Evolutionary conservation across 1,139 yeast genomes (phyloP), one percentile per base, ranked within the genome.

Genomic region (Debaryomycetaceae sp.): DNA sequence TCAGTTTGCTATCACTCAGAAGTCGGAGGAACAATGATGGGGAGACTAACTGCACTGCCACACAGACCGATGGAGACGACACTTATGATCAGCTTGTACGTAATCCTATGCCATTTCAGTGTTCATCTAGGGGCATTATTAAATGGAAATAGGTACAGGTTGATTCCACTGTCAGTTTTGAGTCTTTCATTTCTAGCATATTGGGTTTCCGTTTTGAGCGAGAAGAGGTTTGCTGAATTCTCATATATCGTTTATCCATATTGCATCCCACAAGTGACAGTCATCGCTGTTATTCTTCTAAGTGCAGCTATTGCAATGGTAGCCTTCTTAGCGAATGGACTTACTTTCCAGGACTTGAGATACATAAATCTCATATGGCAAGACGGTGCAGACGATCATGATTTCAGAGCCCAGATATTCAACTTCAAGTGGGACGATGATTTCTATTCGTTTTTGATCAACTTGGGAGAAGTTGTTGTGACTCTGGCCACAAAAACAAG

Each of bases 401-500:
- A 75, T 41, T 58, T 52, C 8, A 68, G 66, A 6, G 60, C 45
- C 33, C 38, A 60, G 69, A 42, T 65, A 63, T 53, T 58, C 60
- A 47, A 63, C 46, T 44, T 65, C 6, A 53, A 65, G 33, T 59
- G 78, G 45, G 62, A 72, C 42, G 90, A 85, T 57, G 93, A 85
- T 58, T 86, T 85, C 55, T 81, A 81, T 58, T 72, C 85, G 1
- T 79, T 83, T 0, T 63, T 83, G 45, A 69, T 80, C 53, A 80
- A 80, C 51, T 60, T 82, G 42, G 89, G 90, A 0, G 70, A 79
- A 45, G 68, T 85, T 42, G 81, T 87, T 6, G 74, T 85, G 34
- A 78, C 85, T 7, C 81, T 85, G 50, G 84, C 87, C 0, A 84
- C 87, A 2, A 78, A 76, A 49, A 78, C 83, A 14, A 81, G 86